phyloP scores from a whole-genome alignment of 2,329 filamentous ascomycete genomes.

The Annulohypoxylon truncatum region DNA sequence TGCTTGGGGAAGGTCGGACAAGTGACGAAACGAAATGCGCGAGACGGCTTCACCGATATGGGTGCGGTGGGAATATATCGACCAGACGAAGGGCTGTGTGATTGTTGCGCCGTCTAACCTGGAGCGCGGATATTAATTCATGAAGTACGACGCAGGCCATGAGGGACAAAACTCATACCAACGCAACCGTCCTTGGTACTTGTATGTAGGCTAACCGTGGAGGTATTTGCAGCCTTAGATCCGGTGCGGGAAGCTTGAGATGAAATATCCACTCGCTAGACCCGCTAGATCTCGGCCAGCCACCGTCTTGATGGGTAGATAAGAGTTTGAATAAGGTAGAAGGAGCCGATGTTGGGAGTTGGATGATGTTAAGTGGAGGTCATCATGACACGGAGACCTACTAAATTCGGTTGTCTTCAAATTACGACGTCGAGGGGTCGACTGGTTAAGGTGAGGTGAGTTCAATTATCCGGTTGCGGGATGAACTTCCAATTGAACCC shows the following conservation, averaged over 20 bases:
- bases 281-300: slow-evolving; percentile 24
- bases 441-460: slow-evolving; percentile 22
- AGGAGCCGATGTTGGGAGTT: background rate
- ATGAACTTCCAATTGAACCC: slow-evolving; percentile 16
- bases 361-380: slow-evolving; percentile 14
- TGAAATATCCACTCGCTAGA: slow-evolving; percentile 14
- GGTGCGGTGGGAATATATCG: slow-evolving; percentile 23
- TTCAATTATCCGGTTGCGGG: slow-evolving; percentile 40
- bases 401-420: slow-evolving; percentile 12
- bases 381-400: slow-evolving; percentile 17
- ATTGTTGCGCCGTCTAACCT: slow-evolving; percentile 36
- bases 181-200: slow-evolving; percentile 4
- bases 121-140: slow-evolving; percentile 33
- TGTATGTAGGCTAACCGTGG: background rate
- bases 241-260: slow-evolving; percentile 1
- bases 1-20: slow-evolving; percentile 25
- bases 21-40: slow-evolving; percentile 29
- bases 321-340: background rate
- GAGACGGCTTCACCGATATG: slow-evolving; percentile 29
- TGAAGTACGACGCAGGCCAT: slow-evolving; percentile 18
- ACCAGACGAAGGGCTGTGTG: slow-evolving; percentile 27
- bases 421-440: slow-evolving; percentile 38
- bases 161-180: slow-evolving; percentile 25
- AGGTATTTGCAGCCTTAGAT: slow-evolving; percentile 8
- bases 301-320: slow-evolving; percentile 7